phyloP scores from a whole-genome alignment of 768 basidiomycete species.

The Naematelia aurantialba region DNA sequence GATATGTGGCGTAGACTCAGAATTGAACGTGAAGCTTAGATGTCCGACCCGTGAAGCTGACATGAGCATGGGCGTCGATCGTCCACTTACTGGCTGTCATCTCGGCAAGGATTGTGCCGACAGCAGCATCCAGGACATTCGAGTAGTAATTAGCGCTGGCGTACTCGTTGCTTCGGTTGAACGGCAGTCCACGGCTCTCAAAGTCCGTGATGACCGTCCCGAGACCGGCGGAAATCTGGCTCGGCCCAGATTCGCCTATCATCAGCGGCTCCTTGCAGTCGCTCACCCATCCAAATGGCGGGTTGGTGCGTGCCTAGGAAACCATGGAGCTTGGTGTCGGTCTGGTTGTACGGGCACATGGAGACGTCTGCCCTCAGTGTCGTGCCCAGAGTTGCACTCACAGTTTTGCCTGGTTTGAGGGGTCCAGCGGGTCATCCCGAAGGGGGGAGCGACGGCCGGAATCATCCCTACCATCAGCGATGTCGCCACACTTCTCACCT shows the following conservation, averaged over 20 bases:
- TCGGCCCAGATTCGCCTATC: conserved; percentile 49
- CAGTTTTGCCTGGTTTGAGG: conserved; percentile 74
- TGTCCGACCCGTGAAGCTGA: conserved; percentile 73
- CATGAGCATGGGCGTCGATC: neutral
- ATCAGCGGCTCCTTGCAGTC: conserved; percentile 28
- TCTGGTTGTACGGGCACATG: conserved; percentile 49
- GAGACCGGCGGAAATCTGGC: conserved; percentile 56
- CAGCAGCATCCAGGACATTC: conserved; percentile 62
- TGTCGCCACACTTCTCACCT: conserved; percentile 9
- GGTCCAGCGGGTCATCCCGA: conserved; percentile 82
- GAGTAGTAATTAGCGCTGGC: conserved; percentile 53
- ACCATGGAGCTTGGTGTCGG: conserved; percentile 62
- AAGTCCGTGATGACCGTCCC: conserved; percentile 61
- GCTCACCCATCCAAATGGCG: conserved; percentile 75
- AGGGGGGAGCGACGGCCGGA: conserved; percentile 67
- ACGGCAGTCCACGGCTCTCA: conserved; percentile 53
- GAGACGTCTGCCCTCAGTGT: conserved; percentile 23
- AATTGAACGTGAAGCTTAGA: conserved; percentile 63
- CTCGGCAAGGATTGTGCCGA: conserved; percentile 27
- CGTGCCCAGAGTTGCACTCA: conserved; percentile 54
- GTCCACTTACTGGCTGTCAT: conserved; percentile 32
- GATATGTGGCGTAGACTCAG: conserved; percentile 57
- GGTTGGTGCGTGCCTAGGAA: conserved; percentile 78
- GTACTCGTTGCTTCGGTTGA: conserved; percentile 28
- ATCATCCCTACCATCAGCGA: conserved; percentile 57